Base-by-base conservation (phyloP, 495 filamentous ascomycete genomes). In the Alectoria sarmentosa region DNA sequence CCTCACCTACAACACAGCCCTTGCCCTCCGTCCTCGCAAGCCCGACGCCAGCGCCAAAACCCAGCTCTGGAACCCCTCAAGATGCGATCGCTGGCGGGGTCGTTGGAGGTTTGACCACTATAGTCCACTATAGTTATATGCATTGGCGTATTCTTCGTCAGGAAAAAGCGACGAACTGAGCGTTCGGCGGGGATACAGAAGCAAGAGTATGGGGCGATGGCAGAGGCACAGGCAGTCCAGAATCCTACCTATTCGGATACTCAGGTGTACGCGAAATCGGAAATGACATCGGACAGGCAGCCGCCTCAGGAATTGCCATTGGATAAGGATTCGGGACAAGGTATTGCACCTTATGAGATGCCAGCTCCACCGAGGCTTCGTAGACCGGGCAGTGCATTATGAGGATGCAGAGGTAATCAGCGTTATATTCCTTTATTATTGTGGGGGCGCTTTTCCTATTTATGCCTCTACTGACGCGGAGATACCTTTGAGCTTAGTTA, bases 231-330 rank as follows among this genome's bases (percentile, higher is more conserved):
- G n/a, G n/a, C n/a, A 6, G 38, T 44, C 23, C 30, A 30, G 26
- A 28, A 60, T 26, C 8, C 58, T 17, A 32, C 3, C 0, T 49
- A 28, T 28, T 62, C 30, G 34, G 26, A 56, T 17, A 63, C 1
- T 32, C 3, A 2, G 26, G 23, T 46, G 11, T 42, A 32, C 14
- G 19, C 26, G 30, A 67, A 55, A 34, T 48, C 65, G 21, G 65
- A 67, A 46, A 63, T 67, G 41, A 14, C 65, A 8, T 55, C 65
- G 1, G 55, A 67, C 44, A 61, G 19, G 21, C 61, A 64, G 32
- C 61, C 65, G 36, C 61, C 65, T 14, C 55, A 59, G 39, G 65
- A 67, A 52, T 41, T 67, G 37, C 44, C 65, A 37, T 21, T 59
- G 10, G 17, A 41, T 15, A 44, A 8, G 41, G 44, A 58, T 44